Evolutionary conservation across 805 yeast species (phyloP), one percentile per base, ranked within the genome.

Genomic region (Isabelozyma rhagii): DNA sequence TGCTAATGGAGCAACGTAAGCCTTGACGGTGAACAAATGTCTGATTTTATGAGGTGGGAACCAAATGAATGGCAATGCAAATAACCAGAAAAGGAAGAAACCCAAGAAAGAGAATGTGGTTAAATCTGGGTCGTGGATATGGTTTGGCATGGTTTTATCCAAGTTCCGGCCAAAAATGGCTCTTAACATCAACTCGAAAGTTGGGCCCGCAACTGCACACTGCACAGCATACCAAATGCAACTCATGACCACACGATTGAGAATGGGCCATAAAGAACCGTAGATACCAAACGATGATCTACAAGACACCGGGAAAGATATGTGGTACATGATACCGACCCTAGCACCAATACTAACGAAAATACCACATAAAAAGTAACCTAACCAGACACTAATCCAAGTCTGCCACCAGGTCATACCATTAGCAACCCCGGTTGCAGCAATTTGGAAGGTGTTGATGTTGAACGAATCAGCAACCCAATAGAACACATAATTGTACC

Each of bases 381-480:
- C 97, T 14, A 90, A 54, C 94, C 96, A 89, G 25, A 90, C 94
- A 1, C 94, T 81, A 39, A 90, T 69, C 96, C 96, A 90, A 10
- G 87, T 83, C 62, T 85, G 91, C 96, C 96, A 90, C 96, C 96
- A 89, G 14, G 85, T 80, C 68, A 90, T 71, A 18, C 83, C 81
- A 47, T 77, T 74, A 50, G 87, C 85, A 36, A 73, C 68, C 59
- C 96, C 96, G 0, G 96, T 87, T 8, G 93, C 84, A 2, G 96
- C 96, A 58, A 90, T 89, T 72, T 87, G 91, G 90, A 93, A 89
- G 5, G 97, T 89, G 65, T 88, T 89, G 62, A 90, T 83, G 68
- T 90, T 90, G 72, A 90, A 88, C 31, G 96, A 84, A 64, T 90
- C 97, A 0, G 96, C 90, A 50, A 90, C 67, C 97, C 97, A 90